A percentile compares a stretch with the other conserved stretches of the same genome.
Conservation (phyloP, 2,329 filamentous ascomycete species). For the Pochonia chlamydosporia region DNA sequence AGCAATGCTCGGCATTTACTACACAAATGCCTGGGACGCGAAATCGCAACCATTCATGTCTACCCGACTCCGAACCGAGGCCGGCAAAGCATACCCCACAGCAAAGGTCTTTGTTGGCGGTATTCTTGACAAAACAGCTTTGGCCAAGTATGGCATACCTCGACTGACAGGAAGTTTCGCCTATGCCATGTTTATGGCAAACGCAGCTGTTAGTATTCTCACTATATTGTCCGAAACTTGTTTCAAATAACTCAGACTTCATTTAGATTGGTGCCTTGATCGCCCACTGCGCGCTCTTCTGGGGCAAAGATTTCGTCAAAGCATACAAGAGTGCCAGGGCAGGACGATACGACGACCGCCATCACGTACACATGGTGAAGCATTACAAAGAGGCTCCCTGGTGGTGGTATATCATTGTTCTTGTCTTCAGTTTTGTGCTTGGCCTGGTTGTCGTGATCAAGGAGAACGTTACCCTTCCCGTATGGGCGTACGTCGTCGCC, state of each 20-base stretch:
- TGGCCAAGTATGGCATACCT: conserved; percentile 40
- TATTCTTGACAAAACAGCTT: conserved; percentile 33
- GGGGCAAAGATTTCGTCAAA: conserved; percentile 44
- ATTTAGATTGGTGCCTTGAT: conserved; percentile 49
- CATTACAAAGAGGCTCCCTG: conserved; percentile 41
- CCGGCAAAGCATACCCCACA: conserved; percentile 35
- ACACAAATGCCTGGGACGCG: conserved; percentile 32
- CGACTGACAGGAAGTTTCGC: conserved; percentile 44
- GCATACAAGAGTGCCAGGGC: conserved; percentile 29
- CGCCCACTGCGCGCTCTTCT: conserved; percentile 47
- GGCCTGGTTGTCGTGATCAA: conserved; percentile 29
- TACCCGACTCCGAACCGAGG: conserved; percentile 27
- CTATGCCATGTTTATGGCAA: conserved; percentile 49
- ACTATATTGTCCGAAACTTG: no score
- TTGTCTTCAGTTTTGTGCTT: conserved; percentile 24
- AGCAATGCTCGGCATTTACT: conserved; percentile 32
- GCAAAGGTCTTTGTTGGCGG: conserved; percentile 32
- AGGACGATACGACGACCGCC: conserved; percentile 40
- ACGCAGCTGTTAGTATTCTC: conserved; percentile 40
- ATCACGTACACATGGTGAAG: conserved; percentile 46
- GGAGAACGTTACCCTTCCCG: conserved; percentile 28
- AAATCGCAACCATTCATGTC: conserved; percentile 27
- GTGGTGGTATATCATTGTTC: conserved; percentile 29
- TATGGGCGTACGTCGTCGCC: conserved; percentile 29
- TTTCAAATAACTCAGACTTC: neutral